phyloP scores from a whole-genome alignment of 805 yeast genomes.

The Myxozyma neotropica region DNA sequence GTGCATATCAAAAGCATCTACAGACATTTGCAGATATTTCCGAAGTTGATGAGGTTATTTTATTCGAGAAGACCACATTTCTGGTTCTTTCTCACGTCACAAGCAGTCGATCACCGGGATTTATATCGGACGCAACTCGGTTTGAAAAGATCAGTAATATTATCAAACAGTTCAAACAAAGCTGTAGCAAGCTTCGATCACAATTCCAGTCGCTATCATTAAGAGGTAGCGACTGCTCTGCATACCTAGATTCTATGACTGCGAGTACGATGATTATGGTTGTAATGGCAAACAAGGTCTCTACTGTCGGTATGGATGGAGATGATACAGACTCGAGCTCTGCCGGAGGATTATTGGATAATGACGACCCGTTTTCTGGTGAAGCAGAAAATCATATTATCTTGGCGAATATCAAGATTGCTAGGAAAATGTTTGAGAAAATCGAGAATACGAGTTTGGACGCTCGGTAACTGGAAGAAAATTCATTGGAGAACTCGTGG shows the following conservation, averaged over 20 bases:
- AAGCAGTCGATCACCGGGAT: conserved; percentile 18
- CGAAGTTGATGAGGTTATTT: conserved; percentile 84
- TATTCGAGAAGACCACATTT: conserved; percentile 93
- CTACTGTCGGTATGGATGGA: not conserved
- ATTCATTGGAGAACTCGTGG: not conserved
- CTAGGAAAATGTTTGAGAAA: conserved; percentile 45
- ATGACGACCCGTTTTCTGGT: conserved; percentile 30
- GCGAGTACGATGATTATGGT: conserved; percentile 51
- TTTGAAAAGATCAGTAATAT: conserved; percentile 93
- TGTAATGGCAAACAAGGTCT: conserved; percentile 43
- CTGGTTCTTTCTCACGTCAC: conserved; percentile 64
- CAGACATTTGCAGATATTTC: conserved; percentile 70
- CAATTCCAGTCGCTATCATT: conserved; percentile 77
- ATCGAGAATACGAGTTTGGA: conserved; percentile 39
- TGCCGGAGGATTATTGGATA: conserved; percentile 16
- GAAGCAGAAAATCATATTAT: conserved; percentile 42
- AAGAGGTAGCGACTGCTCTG: conserved; percentile 52
- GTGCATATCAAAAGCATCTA: conserved; percentile 72
- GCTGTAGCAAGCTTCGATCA: conserved; percentile 82
- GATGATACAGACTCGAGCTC: conserved; percentile 28
- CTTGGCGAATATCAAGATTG: conserved; percentile 45
- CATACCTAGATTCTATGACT: conserved; percentile 48
- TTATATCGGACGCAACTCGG: conserved; percentile 76
- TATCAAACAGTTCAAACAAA: conserved; percentile 91
- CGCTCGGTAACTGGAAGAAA: not conserved